phyloP scores from a whole-genome alignment of 352 stramenopile genomes.

The Phytopythium vexans region DNA sequence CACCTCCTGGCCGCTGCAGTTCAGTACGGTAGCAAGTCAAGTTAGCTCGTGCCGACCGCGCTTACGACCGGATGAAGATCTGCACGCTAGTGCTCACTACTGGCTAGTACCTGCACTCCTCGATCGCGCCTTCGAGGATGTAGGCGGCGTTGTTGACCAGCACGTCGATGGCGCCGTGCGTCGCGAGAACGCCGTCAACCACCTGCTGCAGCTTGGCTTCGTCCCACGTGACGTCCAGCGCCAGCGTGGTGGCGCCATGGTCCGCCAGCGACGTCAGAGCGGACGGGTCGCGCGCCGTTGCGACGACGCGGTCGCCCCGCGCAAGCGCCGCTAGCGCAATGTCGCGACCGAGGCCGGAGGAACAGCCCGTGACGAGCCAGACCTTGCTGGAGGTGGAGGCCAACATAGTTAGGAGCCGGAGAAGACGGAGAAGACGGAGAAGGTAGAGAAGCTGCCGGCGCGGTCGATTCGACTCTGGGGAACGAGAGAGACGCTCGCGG shows the following conservation, averaged over 20 bases:
- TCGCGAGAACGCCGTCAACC: constrained; percentile 11
- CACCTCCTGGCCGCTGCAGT: constrained; percentile 29
- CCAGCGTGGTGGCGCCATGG: constrained; percentile 24
- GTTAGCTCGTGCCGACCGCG: too few relatives aligned
- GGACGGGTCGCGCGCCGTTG: constrained; percentile 24
- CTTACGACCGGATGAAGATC: constrained; percentile 18
- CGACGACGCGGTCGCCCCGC: constrained; percentile 18
- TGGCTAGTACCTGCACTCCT: constrained; percentile 30
- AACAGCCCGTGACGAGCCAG: too few relatives aligned
- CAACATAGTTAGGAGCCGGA: too few relatives aligned
- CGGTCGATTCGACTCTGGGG: too few relatives aligned
- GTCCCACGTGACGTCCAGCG: constrained; percentile 30
- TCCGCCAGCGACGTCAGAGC: constrained; percentile 21
- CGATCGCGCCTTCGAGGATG: constrained; percentile 27
- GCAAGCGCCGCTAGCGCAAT: too few relatives aligned
- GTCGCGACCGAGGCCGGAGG: too few relatives aligned
- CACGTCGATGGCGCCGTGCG: constrained; percentile 30
- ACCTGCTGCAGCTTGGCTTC: constrained; percentile 23
- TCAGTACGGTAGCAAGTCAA: too few relatives aligned
- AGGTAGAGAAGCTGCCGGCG: too few relatives aligned
- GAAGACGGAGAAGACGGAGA: too few relatives aligned
- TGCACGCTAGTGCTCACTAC: too few relatives aligned
- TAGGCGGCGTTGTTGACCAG: constrained; percentile 47
- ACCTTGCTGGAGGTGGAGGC: too few relatives aligned
- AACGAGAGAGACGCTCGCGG: too few relatives aligned